These are phyloP conservation scores for Marasmius sp. DNA, from an alignment of 1,284 basidiomycete genomes.

Conservation along the genomic window DNA sequence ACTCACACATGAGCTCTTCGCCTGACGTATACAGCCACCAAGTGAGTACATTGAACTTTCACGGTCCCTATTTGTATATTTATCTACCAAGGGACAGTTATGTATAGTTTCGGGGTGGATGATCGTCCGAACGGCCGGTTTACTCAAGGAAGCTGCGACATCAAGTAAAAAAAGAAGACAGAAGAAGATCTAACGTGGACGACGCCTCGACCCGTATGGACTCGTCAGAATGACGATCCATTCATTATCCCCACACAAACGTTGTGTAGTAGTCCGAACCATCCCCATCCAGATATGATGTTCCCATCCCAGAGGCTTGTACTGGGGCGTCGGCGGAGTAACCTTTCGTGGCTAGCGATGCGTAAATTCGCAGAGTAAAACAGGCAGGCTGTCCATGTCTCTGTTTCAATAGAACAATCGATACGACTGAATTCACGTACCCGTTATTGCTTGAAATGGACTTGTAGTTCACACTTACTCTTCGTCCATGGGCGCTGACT, in stretches of 20 bases:
- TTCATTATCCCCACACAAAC: background rate
- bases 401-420: background rate
- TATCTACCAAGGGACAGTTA: too few species aligned
- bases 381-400: too few species aligned
- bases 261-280: background rate
- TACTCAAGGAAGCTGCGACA: too few species aligned
- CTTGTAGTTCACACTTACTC: constrained; percentile 34
- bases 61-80: too few species aligned
- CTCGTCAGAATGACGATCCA: too few species aligned
- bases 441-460: background rate
- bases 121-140: too few species aligned
- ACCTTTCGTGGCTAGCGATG: background rate
- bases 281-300: background rate
- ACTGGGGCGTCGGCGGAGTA: background rate
- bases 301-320: background rate
- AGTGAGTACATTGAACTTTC: too few species aligned
- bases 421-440: background rate
- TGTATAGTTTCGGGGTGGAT: too few species aligned
- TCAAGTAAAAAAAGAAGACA: too few species aligned
- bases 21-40: background rate
- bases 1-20: background rate
- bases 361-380: background rate
- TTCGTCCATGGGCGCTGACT: constrained; percentile 60
- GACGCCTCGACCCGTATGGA: too few species aligned
- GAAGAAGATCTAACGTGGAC: too few species aligned